Percentiles rank a stretch among this genome's conserved stretches.
phyloP scores from a whole-genome alignment of 2,329 filamentous ascomycete species.

The Sporothrix variecibatus region DNA sequence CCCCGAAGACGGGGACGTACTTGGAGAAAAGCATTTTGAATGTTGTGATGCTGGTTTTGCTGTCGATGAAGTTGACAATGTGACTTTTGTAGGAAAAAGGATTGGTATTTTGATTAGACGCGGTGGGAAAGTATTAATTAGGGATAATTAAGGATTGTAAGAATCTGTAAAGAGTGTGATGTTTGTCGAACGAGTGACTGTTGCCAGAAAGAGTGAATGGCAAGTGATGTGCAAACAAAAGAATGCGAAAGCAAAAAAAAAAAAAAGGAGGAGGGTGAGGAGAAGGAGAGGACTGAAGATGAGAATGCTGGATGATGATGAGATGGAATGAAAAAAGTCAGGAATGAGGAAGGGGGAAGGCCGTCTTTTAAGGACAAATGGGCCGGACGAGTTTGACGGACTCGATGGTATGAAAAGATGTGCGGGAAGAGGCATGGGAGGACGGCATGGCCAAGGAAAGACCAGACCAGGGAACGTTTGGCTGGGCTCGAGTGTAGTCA shows the following conservation, averaged over 20 bases:
- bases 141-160: background rate
- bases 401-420: background rate
- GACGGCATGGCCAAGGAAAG: conserved; percentile 2
- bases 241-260: conserved; percentile 5
- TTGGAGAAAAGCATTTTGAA: conserved; percentile 28
- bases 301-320: conserved; percentile 25
- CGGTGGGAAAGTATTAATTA: background rate
- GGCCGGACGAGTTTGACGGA: background rate
- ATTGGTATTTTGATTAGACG: background rate
- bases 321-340: conserved; percentile 10
- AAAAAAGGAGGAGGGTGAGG: background rate
- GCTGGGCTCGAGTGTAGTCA: background rate
- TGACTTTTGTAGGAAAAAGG: background rate
- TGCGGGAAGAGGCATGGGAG: background rate
- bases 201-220: conserved; percentile 25
- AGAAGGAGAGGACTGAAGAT: conserved; percentile 14
- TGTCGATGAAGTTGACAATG: background rate
- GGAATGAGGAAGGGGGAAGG: conserved; percentile 19
- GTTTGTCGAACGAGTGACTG: conserved; percentile 16
- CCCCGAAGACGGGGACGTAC: conserved; percentile 27
- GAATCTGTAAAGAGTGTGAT: background rate
- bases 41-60: background rate
- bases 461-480: background rate
- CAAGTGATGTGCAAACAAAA: conserved; percentile 21
- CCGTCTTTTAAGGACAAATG: conserved; percentile 24